phyloP scores from a whole-genome alignment of 1,284 basidiomycete species.

The Xerocomus amazonicus region DNA sequence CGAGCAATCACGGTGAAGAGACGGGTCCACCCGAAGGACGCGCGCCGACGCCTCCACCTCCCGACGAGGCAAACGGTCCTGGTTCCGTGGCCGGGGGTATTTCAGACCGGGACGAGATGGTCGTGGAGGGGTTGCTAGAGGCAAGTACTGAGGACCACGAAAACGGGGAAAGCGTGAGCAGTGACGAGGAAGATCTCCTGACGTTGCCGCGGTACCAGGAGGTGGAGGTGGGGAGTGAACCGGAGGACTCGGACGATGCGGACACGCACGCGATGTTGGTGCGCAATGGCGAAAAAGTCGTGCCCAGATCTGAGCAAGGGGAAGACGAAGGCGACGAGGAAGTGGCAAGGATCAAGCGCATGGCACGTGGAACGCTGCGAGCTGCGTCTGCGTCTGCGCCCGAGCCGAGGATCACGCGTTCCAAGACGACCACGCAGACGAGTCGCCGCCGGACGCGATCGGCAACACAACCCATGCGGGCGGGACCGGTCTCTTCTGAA shows the following conservation, averaged over 20 bases:
- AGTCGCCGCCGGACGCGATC: slow-evolving; percentile 13
- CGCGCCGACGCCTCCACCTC: no score
- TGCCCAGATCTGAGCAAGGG: neutral
- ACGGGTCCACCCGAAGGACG: neutral
- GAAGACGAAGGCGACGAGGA: slow-evolving; percentile 12
- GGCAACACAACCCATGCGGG: neutral
- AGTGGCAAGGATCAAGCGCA: slow-evolving; percentile 9
- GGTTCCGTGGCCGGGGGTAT: neutral
- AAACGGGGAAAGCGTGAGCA: neutral
- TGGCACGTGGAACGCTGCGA: slow-evolving; percentile 15
- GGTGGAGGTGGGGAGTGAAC: slow-evolving; percentile 9
- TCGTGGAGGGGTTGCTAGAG: slow-evolving; percentile 25
- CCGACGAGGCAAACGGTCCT: no score
- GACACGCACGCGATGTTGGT: slow-evolving; percentile 25
- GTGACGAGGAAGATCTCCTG: neutral
- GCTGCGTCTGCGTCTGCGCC: neutral
- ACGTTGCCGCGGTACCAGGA: slow-evolving; percentile 13
- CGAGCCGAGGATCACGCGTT: slow-evolving; percentile 9
- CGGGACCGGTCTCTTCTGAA: no score
- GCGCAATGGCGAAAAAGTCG: neutral
- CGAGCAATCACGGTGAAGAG: neutral
- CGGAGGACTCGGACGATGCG: slow-evolving; percentile 30
- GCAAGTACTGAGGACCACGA: neutral
- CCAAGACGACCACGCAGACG: neutral
- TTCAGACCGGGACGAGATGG: slow-evolving; percentile 18